These are phyloP conservation scores for Wickerhamiella parazyma DNA, from an alignment of 805 yeast genomes.

Conservation along the genomic window DNA sequence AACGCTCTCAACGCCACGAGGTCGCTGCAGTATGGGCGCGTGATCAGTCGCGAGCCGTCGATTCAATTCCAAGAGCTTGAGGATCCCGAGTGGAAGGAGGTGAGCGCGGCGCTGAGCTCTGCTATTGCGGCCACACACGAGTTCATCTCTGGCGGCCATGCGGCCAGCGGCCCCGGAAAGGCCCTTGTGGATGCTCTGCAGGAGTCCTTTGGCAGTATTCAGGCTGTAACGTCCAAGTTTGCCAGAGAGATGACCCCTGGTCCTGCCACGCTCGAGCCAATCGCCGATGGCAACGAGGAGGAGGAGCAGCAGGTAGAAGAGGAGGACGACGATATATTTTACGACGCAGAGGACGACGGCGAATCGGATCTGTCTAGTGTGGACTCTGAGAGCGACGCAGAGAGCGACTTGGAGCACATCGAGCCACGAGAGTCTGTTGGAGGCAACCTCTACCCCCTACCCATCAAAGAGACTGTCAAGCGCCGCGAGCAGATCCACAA, in stretches of 20 bases:
- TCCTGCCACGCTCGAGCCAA: not conserved
- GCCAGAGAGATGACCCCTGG: not conserved
- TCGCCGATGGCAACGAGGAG: slow-evolving; percentile 9
- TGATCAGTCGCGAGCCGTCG: slow-evolving; percentile 9
- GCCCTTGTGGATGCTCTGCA: not conserved
- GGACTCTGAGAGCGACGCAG: slow-evolving; percentile 13
- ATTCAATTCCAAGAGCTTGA: not conserved
- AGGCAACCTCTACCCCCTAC: slow-evolving; percentile 44
- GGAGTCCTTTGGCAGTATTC: slow-evolving; percentile 8
- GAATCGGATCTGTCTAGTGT: slow-evolving; percentile 7
- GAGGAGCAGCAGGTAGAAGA: too few species aligned
- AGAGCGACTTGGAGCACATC: slow-evolving; percentile 10
- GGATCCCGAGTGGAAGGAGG: slow-evolving; percentile 4
- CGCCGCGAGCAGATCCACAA: slow-evolving; percentile 44
- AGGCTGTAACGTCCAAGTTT: not conserved
- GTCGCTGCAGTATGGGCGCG: slow-evolving; percentile 6
- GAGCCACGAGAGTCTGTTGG: not conserved
- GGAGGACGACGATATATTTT: slow-evolving; percentile 14
- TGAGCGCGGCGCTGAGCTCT: not conserved
- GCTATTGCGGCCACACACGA: not conserved
- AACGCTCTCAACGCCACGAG: slow-evolving; percentile 48
- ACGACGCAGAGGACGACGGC: slow-evolving; percentile 15
- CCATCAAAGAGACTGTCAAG: slow-evolving; percentile 32
- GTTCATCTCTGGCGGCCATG: not conserved
- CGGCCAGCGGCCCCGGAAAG: not conserved